Percentiles rank a stretch among this genome's conserved stretches.
phyloP scores from a whole-genome alignment of 1,284 basidiomycete genomes.

The Anthracocystis panici-leucophaei region DNA sequence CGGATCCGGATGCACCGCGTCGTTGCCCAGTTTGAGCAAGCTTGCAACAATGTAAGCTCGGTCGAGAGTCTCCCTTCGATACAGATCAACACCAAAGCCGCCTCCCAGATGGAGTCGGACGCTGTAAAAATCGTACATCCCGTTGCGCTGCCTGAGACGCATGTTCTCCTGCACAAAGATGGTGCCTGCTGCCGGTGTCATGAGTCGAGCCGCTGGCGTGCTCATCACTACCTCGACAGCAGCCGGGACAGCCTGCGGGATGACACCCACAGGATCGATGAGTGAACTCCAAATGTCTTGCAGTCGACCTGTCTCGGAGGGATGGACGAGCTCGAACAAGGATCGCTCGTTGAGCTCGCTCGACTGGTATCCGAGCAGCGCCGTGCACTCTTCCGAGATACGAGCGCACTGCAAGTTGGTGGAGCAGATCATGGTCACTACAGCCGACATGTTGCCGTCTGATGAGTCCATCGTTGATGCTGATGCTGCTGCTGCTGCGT shows the following conservation, averaged over 20 bases:
- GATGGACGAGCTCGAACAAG: conserved; percentile 56
- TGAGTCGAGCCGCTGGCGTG: conserved; percentile 35
- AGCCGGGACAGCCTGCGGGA: conserved; percentile 43
- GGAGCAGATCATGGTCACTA: conserved; percentile 57
- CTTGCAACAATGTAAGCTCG: conserved; percentile 60
- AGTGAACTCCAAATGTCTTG: conserved; percentile 52
- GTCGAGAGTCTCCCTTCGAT: conserved; percentile 52
- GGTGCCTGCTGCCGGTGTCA: conserved; percentile 56
- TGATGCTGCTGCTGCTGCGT: background rate
- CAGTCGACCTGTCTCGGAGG: conserved; percentile 43
- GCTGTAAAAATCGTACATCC: conserved; percentile 56
- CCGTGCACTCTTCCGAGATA: conserved; percentile 46
- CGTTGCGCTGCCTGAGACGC: conserved; percentile 50
- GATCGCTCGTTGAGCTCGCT: conserved; percentile 49
- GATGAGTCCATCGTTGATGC: conserved; percentile 11
- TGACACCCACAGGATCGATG: conserved; percentile 53
- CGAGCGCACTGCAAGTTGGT: conserved; percentile 56
- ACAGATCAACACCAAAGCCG: conserved; percentile 57
- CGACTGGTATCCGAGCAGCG: conserved; percentile 52
- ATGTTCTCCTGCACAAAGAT: conserved; percentile 59
- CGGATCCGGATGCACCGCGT: conserved; percentile 51
- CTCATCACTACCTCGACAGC: conserved; percentile 47
- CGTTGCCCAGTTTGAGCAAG: conserved; percentile 57
- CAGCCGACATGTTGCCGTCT: conserved; percentile 31
- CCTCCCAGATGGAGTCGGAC: conserved; percentile 59